These are phyloP conservation scores for Hippophae gyantsensis DNA, from an alignment of 306 rosid genomes.

Conservation along the genomic window DNA sequence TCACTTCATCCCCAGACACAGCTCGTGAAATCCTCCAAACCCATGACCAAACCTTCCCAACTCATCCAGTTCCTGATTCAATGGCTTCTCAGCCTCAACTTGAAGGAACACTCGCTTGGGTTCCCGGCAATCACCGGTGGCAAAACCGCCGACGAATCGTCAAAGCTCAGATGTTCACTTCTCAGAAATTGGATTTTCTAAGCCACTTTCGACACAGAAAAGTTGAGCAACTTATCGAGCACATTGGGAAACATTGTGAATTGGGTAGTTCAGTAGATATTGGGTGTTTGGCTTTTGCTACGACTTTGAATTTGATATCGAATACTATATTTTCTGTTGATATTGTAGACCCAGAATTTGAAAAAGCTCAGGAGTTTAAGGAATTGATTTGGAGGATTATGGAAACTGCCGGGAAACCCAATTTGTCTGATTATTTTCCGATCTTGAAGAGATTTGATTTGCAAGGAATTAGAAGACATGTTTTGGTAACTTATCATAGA, in stretches of 20 bases:
- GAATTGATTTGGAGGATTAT: neutral
- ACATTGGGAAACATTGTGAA: neutral
- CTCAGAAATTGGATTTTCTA: neutral
- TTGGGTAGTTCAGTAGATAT: neutral
- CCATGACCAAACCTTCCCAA: constrained; percentile 12
- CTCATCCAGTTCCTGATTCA: constrained; percentile 15
- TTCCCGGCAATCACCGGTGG: neutral
- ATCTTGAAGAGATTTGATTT: neutral
- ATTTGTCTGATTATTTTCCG: neutral
- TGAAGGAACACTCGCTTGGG: constrained; percentile 16
- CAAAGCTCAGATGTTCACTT: neutral
- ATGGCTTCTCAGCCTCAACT: constrained; percentile 9
- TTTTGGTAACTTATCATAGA: neutral
- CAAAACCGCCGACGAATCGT: neutral
- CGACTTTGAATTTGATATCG: neutral
- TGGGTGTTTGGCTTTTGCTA: neutral
- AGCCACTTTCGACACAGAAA: no score
- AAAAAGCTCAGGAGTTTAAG: neutral
- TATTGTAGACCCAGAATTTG: neutral
- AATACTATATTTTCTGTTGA: neutral
- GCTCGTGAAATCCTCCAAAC: constrained; percentile 4
- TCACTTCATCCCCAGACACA: no score
- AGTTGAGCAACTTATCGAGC: neutral
- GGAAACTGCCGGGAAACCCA: neutral
- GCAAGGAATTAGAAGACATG: neutral